These are phyloP conservation scores for Trichaptum fuscoviolaceum DNA, from an alignment of 768 basidiomycete genomes.

Conservation along the genomic window DNA sequence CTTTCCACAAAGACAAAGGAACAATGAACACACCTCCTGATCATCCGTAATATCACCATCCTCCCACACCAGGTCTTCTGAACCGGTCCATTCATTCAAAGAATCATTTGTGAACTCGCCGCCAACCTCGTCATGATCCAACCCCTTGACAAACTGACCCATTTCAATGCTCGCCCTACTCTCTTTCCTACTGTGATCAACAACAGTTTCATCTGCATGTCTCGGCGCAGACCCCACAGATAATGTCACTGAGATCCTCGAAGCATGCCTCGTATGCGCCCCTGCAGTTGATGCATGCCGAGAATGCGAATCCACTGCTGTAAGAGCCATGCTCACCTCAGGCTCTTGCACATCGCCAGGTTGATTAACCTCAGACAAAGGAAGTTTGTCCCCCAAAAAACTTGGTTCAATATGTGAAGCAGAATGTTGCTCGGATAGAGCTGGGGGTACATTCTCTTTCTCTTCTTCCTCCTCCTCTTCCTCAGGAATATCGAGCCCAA, in stretches of 20 bases:
- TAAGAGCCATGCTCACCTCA: conserved; percentile 19
- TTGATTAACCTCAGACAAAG: conserved; percentile 6
- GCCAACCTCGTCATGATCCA: conserved; percentile 16
- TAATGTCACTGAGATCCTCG: background rate
- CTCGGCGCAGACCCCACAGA: conserved; percentile 2
- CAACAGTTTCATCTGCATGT: conserved; percentile 3
- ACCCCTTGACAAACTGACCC: conserved; percentile 32
- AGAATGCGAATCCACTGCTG: background rate
- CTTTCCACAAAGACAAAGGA: background rate
- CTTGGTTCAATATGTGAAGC: background rate
- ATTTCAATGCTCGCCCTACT: conserved; percentile 15
- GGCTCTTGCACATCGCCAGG: conserved; percentile 17
- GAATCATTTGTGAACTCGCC: conserved; percentile 28
- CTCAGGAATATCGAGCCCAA: conserved; percentile 74
- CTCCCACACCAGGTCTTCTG: conserved; percentile 49
- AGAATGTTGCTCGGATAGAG: background rate
- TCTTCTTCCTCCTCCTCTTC: conserved; percentile 60
- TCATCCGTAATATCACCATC: background rate
- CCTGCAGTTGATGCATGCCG: conserved; percentile 1
- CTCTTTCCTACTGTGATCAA: background rate
- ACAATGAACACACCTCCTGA: conserved; percentile 1
- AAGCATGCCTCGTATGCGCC: conserved; percentile 2
- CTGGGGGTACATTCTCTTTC: conserved; percentile 23
- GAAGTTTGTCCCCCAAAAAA: background rate
- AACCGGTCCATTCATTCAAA: conserved; percentile 78